Base-by-base conservation (phyloP, 352 stramenopile genomes). In the Pelagophyceae sp. region DNA sequence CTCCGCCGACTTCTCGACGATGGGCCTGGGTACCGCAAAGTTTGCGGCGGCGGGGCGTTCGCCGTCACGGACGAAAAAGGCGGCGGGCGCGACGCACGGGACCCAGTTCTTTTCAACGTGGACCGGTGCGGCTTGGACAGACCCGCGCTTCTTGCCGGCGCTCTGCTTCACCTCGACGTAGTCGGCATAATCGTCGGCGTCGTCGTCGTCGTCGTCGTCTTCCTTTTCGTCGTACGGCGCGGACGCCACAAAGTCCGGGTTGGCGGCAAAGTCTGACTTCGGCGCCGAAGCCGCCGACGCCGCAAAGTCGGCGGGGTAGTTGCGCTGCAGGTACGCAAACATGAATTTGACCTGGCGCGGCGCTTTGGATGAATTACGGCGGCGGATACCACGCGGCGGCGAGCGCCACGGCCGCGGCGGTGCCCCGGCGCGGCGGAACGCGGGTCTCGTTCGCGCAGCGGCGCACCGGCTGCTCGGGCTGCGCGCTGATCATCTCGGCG, bases 341-440 rank as follows among this genome's bases (percentile, higher is more conserved):
- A 74, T 74, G 67, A 74, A 74, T 58, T 51, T 74, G 67, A 74
- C 67, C 61, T 71, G 38, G 6, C 1, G n/a, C n/a, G n/a, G 61
- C 40, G 40, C 40, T 54, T 20, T 6, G 40, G 40, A 54, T 54
- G 6, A 20, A n/a, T n/a, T n/a, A n/a, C n/a, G n/a, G n/a, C n/a
- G n/a, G n/a, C n/a, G n/a, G n/a, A n/a, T n/a, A n/a, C n/a, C n/a
- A n/a, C n/a, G n/a, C n/a, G n/a, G n/a, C n/a, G n/a, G n/a, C n/a
- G n/a, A n/a, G n/a, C n/a, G n/a, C n/a, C n/a, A n/a, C n/a, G n/a
- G n/a, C n/a, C n/a, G n/a, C n/a, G n/a, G n/a, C n/a, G n/a, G n/a
- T n/a, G n/a, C n/a, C n/a, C n/a, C n/a, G n/a, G n/a, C n/a, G 15
- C 6, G 54, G 15, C 54, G 54, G 15, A 27, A 15, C 11, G 2